Base-by-base conservation (phyloP, 805 yeast genomes). In the Ogataea wickerhamii region DNA sequence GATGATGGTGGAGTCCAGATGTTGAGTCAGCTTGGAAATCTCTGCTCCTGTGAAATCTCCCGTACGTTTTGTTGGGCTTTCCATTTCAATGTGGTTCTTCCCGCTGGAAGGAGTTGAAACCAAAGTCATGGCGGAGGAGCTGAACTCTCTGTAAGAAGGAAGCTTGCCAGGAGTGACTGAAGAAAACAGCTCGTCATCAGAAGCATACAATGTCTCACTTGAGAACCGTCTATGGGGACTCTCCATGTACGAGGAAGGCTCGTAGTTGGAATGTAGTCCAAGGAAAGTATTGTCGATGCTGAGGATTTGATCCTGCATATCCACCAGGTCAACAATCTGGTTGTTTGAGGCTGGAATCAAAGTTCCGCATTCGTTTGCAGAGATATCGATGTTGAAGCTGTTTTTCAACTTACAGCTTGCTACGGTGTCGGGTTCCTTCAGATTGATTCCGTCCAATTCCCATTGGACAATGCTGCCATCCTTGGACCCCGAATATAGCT, bases 401-500 rank as follows among this genome's bases (percentile, higher is more conserved):
- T 70, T 73, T 37, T 64, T 69, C 32, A 74, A 48, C 4, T 71
- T 64, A 48, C 82, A 75, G 16, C 58, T 48, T 6, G 47, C 21
- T 10, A 38, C 18, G 3, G 32, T 25, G 5, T 35, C 29, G 2
- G n/a, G 28, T 18, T 37, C 10, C 19, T 38, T 29, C 6, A 43
- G 28, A 4, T 37, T 34, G 18, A 48, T 6, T 5, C 40, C 41
- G 4, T 43, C 42, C 14, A 76, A 61, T 55, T 77, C 76, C 89
- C 89, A 82, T 41, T 77, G 78, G 8, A 80, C 66, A n/a, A 83
- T 71, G 37, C 70, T 73, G 4, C 88, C 88, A 51, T 82, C 87
- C 33, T 66, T 61, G 2, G 82, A 75, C 6, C 83, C 79, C 1
- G 82, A 68, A 50, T 76, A 74, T 21, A 82, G 44, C n/a, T 42